Evolutionary conservation across 139 green algal species (phyloP).

Genomic region (Picochlorum sp.): DNA sequence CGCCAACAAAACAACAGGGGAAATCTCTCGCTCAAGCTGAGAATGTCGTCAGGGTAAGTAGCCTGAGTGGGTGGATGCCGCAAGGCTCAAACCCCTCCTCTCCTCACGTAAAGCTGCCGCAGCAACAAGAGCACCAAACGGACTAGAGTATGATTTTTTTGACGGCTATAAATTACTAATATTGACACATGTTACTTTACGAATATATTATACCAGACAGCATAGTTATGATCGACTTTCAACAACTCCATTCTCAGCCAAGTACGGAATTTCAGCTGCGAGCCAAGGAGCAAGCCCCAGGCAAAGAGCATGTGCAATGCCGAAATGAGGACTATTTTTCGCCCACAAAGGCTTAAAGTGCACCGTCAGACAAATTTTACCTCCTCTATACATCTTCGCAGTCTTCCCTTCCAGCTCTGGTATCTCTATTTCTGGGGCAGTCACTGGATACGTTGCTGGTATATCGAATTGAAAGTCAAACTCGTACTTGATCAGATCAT

Average conservation of each 20-base stretch:
- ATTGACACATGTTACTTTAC: too few species aligned
- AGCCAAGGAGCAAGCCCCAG: slow-evolving; percentile 91
- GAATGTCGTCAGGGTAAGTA: slow-evolving; percentile 4
- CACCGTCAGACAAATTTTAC: slow-evolving; percentile 94
- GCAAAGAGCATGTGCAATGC: slow-evolving; percentile 89
- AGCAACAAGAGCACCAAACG: too few species aligned
- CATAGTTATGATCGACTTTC: slow-evolving; percentile 33
- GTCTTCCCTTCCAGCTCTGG: slow-evolving; percentile 95
- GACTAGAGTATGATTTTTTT: too few species aligned
- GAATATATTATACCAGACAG: too few species aligned
- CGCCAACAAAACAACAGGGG: neutral
- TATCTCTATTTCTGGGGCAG: slow-evolving; percentile 87
- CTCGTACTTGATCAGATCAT: slow-evolving; percentile 92
- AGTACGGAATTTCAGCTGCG: slow-evolving; percentile 86
- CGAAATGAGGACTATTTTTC: slow-evolving; percentile 90
- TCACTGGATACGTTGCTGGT: slow-evolving; percentile 81
- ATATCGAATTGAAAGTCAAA: slow-evolving; percentile 97
- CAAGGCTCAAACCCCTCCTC: too few species aligned
- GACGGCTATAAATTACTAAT: too few species aligned
- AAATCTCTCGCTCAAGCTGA: neutral
- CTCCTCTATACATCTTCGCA: slow-evolving; percentile 95
- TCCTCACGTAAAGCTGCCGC: too few species aligned
- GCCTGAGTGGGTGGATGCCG: slow-evolving; percentile 12
- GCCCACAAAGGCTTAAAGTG: slow-evolving; percentile 97
- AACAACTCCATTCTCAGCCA: slow-evolving; percentile 78